Evolutionary conservation across 129 eudicot species (phyloP), one percentile per base, ranked within the genome.

Genomic region (Flaveria linearis): DNA sequence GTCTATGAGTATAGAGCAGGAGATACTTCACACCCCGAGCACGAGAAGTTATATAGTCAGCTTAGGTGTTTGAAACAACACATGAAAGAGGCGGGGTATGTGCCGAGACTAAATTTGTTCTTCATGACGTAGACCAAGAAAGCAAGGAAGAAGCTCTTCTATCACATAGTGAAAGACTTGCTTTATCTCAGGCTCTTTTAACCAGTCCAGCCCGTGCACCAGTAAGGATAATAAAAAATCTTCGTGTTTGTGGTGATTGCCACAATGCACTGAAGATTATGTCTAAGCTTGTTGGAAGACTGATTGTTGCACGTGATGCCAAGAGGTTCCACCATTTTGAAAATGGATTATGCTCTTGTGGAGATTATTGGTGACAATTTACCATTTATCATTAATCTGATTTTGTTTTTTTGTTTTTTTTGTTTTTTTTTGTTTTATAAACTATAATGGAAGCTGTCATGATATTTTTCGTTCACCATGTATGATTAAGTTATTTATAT

Each of bases 241-340:
- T 66, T 3, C 71, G 71, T 39, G 71, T 66, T 66, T 66, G 71
- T 66, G 71, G 71, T 9, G 71, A 66, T 36, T 66, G 71, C 50
- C 71, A 66, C 51, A 66, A 66, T 3, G 71, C 71, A 10, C 15
- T 66, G 25, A 66, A 66, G 71, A 66, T 66, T 36, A 66, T 66
- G 39, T 66, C 71, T 66, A 66, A 66, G 71, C 71, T 66, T 9
- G 71, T 66, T 9, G 71, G 71, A 36, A 66, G 71, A 66, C 71
- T 66, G 17, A 66, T 66, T 42, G 71, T 66, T 66, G 71, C 71
- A n/a, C 71, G 71, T 66, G 71, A 66, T 66, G 71, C 71, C 50
- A 66, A 66, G 71, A 66, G 71, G 50, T 66, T 66, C 26, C 71
- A 66, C 26, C 71, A 66, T 39, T 66, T 66, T 33, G 71, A 66